These are phyloP conservation scores for Pythium myriotylum DNA, from an alignment of 352 stramenopile genomes.

Conservation along the genomic window DNA sequence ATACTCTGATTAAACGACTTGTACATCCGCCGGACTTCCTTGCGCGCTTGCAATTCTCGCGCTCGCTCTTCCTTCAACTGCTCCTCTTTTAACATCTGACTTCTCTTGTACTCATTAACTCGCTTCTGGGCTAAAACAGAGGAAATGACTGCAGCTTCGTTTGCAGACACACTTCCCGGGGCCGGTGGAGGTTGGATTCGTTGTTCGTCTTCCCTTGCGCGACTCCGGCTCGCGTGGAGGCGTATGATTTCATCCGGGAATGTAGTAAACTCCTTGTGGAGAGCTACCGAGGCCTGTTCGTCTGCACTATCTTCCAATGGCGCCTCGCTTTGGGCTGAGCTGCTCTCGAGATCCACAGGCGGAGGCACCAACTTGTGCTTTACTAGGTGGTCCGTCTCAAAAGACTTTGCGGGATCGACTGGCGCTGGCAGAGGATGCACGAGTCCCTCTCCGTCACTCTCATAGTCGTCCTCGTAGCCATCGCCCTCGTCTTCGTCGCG, in stretches of 20 bases:
- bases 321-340: too few relatives aligned
- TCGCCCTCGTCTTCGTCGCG: neutral
- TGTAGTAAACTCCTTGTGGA: neutral
- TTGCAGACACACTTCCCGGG: neutral
- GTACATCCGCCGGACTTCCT: constrained; percentile 45
- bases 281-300: too few relatives aligned
- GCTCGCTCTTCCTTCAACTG: constrained; percentile 8
- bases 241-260: constrained; percentile 11
- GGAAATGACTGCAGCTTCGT: neutral
- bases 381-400: neutral
- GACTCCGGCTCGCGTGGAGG: constrained; percentile 8
- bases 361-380: neutral
- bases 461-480: constrained; percentile 19
- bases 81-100: constrained; percentile 4
- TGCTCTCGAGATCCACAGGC: neutral
- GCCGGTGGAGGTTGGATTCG: neutral
- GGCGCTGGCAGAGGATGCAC: constrained; percentile 17
- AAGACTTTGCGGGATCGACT: neutral
- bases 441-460: constrained; percentile 1
- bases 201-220: neutral
- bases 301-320: neutral
- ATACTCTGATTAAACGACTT: constrained; percentile 41
- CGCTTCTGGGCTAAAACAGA: constrained; percentile 8
- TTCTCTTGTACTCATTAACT: constrained; percentile 7
- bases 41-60: constrained; percentile 3